Evolutionary conservation across 2,329 filamentous ascomycete species (phyloP).

Genomic region (Capronia epimyces): DNA sequence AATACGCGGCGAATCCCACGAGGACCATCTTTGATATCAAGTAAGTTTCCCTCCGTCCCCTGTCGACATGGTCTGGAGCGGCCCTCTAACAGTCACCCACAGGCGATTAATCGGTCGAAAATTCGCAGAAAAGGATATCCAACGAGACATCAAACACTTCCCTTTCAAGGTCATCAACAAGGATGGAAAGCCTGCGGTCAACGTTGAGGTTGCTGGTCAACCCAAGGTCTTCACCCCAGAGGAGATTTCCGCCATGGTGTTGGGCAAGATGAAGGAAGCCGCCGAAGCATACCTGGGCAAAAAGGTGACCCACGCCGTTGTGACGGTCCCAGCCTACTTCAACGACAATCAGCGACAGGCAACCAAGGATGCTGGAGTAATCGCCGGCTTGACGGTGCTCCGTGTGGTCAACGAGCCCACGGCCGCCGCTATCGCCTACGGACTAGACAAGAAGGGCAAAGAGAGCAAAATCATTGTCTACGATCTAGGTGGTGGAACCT

Average conservation of each 20-base stretch:
- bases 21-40: constrained; percentile 78
- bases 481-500: constrained; percentile 90
- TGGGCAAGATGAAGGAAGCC: constrained; percentile 63
- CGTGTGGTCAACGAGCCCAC: constrained; percentile 97
- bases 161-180: constrained; percentile 90
- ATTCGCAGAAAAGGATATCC: constrained; percentile 76
- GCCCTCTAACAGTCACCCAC: constrained; percentile 10
- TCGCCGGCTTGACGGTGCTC: constrained; percentile 89
- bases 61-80: neutral
- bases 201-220: constrained; percentile 56
- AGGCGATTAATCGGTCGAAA: constrained; percentile 83
- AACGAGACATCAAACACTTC: constrained; percentile 95
- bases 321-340: constrained; percentile 96
- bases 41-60: constrained; percentile 50
- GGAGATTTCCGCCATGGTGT: constrained; percentile 62
- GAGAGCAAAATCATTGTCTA: constrained; percentile 89
- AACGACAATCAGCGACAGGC: constrained; percentile 97
- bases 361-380: constrained; percentile 88
- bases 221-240: constrained; percentile 61
- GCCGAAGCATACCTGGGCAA: constrained; percentile 59
- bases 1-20: constrained; percentile 72
- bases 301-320: constrained; percentile 61
- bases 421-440: constrained; percentile 90
- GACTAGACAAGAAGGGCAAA: constrained; percentile 76
- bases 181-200: constrained; percentile 81